Base-by-base conservation (phyloP, 345 rosid genomes). In the Pistacia atlantica region DNA sequence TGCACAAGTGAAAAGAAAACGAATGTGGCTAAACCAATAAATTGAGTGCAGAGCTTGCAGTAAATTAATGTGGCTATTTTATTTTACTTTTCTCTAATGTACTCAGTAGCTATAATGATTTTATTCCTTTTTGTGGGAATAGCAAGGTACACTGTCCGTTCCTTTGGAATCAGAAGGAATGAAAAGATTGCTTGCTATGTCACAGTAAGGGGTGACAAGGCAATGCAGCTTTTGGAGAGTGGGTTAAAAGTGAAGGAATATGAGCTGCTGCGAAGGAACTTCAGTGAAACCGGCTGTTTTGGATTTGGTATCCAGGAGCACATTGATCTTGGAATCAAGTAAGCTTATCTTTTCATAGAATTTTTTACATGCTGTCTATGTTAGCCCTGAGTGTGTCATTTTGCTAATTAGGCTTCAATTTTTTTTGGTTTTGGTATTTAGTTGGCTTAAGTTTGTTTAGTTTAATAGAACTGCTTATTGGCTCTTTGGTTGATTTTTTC, bases 271-370 rank as follows among this genome's bases (percentile, higher is more conserved):
- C 82, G 93, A 31, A 86, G 87, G 83, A 91, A 91, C 84, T 91
- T 91, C 62, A 89, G 92, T 35, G 93, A 89, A 38, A 91, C 96
- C 5, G 92, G 93, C 7, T 91, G 96, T 82, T 91, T 91, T 17
- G 93, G 93, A 5, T 91, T 91, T 31, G 93, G 93, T 73, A 91
- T 91, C 66, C 92, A 91, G 81, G 93, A 91, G 83, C 93, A 91
- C 80, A 91, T 89, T 72, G 92, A 90, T 85, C 88, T 89, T 31
- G 94, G 97, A 17, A 91, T 90, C 83, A 90, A 90, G 91, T 90
- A 66, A 83, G 90, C 64, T 2, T 56, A 12, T 65, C 16, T 72
- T 58, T 52, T 48, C 5, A 74, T 59, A 2, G 57, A 6, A 12
- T 14, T 25, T 51, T 48, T 2, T 46, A 5, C 17, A 9, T 4